Base-by-base conservation (phyloP, 116 monocot genomes). In the Dioscorea cayenensis region DNA sequence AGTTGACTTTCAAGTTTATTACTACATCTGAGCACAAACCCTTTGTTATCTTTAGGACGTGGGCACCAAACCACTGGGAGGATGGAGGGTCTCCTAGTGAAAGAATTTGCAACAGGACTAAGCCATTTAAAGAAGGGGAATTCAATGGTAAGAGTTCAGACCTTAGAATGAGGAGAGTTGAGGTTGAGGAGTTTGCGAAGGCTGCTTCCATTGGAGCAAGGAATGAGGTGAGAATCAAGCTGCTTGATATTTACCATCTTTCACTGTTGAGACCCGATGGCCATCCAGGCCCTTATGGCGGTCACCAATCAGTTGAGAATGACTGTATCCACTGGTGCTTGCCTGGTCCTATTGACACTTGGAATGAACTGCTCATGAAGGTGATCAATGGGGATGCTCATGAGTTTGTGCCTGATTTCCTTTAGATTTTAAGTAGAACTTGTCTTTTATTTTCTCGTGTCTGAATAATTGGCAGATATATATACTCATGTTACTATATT, bases 1-100 rank as follows among this genome's bases (percentile, higher is more conserved):
- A 37, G 14, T 14, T 29, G 20, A 49, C 27, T 32, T 71, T 82
- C 50, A 28, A 20, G 22, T 82, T 77, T 51, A 61, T 77, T 22
- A 16, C 59, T 2, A 35, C 66, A 7, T 68, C 72, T 12, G 11
- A 22, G n/a, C 73, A 77, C 66, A 77, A 70, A 59, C 77, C 77
- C 28, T 23, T 70, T 1, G 66, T 82, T 18, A 22, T 77, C 28
- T 74, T 64, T 20, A 55, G 82, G 23, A 82, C 82, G 0, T 82
- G 82, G 82, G 25, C 77, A 12, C 77, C 77, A 3, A 37, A 61
- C 14, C 82, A 82, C 64, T 60, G 23, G 17, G 63, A 72, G 14
- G 14, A 38, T 63, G 48, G 72, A 12, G 58, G 63, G 25, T 25
- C 25, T 0, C 25, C 25, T 25, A 25, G 1, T 25, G 25, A 25